phyloP scores from a whole-genome alignment of 768 basidiomycete species.

The Pisolithus microcarpus region DNA sequence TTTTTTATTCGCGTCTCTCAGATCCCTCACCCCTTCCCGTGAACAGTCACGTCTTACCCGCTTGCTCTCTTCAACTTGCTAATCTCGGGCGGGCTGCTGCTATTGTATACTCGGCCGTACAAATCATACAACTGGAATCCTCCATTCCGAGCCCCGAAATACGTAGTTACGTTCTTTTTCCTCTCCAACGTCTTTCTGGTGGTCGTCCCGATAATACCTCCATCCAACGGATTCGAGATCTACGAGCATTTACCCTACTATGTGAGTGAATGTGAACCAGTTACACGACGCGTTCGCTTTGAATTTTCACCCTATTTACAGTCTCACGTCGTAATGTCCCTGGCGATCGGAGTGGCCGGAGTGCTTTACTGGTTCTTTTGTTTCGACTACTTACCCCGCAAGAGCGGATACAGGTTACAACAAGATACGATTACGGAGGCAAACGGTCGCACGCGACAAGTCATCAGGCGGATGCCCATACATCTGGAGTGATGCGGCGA shows the following conservation, averaged over 20 bases:
- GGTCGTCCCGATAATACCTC: slow-evolving; percentile 59
- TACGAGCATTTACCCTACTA: slow-evolving; percentile 63
- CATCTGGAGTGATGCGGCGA: neutral
- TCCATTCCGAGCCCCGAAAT: slow-evolving; percentile 52
- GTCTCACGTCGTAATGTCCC: slow-evolving; percentile 45
- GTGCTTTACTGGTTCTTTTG: slow-evolving; percentile 51
- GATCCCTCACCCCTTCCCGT: neutral
- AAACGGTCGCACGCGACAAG: slow-evolving; percentile 52
- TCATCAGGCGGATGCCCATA: slow-evolving; percentile 36
- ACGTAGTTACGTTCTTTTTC: slow-evolving; percentile 47
- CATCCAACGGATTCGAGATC: slow-evolving; percentile 39
- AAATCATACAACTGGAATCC: slow-evolving; percentile 50
- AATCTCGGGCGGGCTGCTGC: slow-evolving; percentile 54
- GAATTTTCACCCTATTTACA: slow-evolving; percentile 14
- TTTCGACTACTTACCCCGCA: slow-evolving; percentile 43
- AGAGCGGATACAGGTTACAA: slow-evolving; percentile 42
- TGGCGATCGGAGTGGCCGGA: slow-evolving; percentile 43
- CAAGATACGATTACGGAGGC: slow-evolving; percentile 42
- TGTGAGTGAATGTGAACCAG: slow-evolving; percentile 33
- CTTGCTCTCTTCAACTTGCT: slow-evolving; percentile 49
- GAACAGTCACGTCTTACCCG: slow-evolving; percentile 52
- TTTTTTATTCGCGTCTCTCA: neutral
- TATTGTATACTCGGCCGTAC: slow-evolving; percentile 45
- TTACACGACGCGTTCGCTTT: too few species aligned
- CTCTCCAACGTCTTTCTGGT: slow-evolving; percentile 59